Percentiles rank a stretch among this genome's conserved stretches.
Evolutionary conservation across 148 eudicot species (phyloP).

Genomic region (Rhododendron kiyosumense): DNA sequence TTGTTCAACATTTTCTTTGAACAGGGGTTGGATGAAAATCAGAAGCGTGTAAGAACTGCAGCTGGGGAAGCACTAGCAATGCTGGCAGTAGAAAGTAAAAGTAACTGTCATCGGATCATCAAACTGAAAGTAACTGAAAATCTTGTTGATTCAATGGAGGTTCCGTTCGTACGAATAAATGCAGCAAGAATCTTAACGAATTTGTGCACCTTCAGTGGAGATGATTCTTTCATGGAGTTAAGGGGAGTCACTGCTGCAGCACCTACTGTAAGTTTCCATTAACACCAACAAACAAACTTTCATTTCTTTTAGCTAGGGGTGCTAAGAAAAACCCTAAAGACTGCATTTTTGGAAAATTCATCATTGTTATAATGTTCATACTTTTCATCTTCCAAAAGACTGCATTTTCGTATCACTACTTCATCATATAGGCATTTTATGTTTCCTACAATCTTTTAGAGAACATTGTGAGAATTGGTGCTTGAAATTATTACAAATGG

Average conservation of each 20-base stretch:
- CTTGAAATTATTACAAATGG: background rate
- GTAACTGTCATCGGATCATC: slow-evolving; percentile 44
- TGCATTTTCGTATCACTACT: background rate
- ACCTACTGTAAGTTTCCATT: slow-evolving; percentile 47
- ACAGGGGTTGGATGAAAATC: slow-evolving; percentile 21
- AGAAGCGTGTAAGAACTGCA: slow-evolving; percentile 42
- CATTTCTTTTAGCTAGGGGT: background rate
- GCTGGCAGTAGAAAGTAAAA: slow-evolving; percentile 60
- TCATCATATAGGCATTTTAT: background rate
- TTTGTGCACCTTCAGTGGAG: slow-evolving; percentile 55
- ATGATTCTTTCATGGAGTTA: slow-evolving; percentile 39
- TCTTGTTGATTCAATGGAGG: slow-evolving; percentile 44
- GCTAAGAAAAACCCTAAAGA: background rate
- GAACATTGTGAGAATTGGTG: background rate
- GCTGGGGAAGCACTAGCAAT: slow-evolving; percentile 79
- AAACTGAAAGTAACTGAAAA: slow-evolving; percentile 30
- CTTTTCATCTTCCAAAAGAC: background rate
- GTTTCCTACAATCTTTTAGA: background rate
- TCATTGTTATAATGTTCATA: background rate
- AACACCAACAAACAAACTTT: background rate
- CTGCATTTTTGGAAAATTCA: background rate
- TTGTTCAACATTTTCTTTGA: slow-evolving; percentile 59
- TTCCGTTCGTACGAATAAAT: slow-evolving; percentile 36
- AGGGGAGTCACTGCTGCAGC: slow-evolving; percentile 39
- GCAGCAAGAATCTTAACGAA: slow-evolving; percentile 68